Evolutionary conservation across 169 alveolate genomes (phyloP), one percentile per base, ranked within the genome.

Genomic region (Plasmodium inui): DNA sequence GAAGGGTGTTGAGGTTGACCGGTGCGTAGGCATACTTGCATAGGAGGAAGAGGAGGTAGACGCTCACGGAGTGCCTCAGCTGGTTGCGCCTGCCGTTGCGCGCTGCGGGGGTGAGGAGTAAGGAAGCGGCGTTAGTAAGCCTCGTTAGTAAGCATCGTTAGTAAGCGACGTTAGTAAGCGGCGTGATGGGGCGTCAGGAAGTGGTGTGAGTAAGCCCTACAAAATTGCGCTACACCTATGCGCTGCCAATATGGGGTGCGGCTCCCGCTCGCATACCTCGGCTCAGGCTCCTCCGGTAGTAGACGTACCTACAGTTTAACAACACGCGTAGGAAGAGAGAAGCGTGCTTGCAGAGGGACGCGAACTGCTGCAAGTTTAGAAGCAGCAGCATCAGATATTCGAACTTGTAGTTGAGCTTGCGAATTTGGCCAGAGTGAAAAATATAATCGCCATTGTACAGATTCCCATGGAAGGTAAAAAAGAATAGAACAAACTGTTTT

Each of bases 11-110:
- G 37, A 88, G 82, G 46, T 88, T 88, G 70, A 88, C 12, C n/a
- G 94, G 94, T 8, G 94, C 94, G 46, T 88, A 70, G 26, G 70
- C 39, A 28, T 88, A 88, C 46, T 88, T 88, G 41, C 94, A 88
- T 34, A 88, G n/a, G n/a, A 88, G 81, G 53, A 88, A 88, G 14
- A 88, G 14, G n/a, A 88, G 57, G 34, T 74, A 79, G 8, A 79
- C 82, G 39, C 94, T 88, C 34, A 78, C 71, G n/a, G 94, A 88
- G 55, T 88, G 81, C 28, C 82, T 10, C 3, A 88, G 72, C 46
- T 78, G 78, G 53, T 74, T 41, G 14, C 81, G 67, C 1, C 30
- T 46, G 10, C 61, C 53, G 8, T 19, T 72, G 71, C 41, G 17
- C 6, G 41, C 71, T 73, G 53, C 5, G 19, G n/a, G 17, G 74